Percentiles rank a stretch among this genome's conserved stretches.
phyloP scores from a whole-genome alignment of 305 asterid genomes.

The Solanum hybrid region DNA sequence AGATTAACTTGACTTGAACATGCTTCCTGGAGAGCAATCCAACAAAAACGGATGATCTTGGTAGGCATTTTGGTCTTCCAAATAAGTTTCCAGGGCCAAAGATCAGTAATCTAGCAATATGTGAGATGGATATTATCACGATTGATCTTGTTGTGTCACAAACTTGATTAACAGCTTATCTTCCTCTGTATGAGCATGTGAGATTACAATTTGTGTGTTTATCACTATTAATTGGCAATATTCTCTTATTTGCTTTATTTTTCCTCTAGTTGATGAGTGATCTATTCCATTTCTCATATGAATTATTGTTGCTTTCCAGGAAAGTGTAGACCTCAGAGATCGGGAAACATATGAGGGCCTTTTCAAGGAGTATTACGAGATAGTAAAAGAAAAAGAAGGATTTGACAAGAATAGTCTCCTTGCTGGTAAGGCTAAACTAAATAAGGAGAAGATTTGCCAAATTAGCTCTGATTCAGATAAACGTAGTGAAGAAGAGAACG shows the following conservation, averaged over 20 bases:
- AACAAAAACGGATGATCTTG: not conserved
- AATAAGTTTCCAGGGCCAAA: not conserved
- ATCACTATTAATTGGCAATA: not conserved
- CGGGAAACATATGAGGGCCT: constrained; percentile 64
- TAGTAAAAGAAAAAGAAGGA: constrained; percentile 37
- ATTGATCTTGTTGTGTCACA: not conserved
- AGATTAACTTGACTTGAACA: not conserved
- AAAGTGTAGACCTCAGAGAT: constrained; percentile 54
- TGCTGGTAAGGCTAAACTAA: constrained; percentile 32
- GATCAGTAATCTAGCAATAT: not conserved
- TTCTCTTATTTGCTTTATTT: not conserved
- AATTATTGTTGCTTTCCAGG: constrained; percentile 35
- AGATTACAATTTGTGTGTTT: not conserved
- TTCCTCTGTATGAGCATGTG: not conserved
- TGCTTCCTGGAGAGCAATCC: not conserved
- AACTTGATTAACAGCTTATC: not conserved
- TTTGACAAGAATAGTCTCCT: constrained; percentile 28
- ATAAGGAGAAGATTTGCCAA: constrained; percentile 13
- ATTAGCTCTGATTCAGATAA: constrained; percentile 30
- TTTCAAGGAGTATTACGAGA: constrained; percentile 60
- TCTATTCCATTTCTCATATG: not conserved
- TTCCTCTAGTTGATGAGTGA: not conserved
- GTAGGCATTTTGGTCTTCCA: not conserved
- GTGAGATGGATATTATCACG: not conserved
- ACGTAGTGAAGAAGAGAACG: constrained; percentile 19